phyloP scores from a whole-genome alignment of 2,329 filamentous ascomycete species.

The Exophiala phaeomuriformis region DNA sequence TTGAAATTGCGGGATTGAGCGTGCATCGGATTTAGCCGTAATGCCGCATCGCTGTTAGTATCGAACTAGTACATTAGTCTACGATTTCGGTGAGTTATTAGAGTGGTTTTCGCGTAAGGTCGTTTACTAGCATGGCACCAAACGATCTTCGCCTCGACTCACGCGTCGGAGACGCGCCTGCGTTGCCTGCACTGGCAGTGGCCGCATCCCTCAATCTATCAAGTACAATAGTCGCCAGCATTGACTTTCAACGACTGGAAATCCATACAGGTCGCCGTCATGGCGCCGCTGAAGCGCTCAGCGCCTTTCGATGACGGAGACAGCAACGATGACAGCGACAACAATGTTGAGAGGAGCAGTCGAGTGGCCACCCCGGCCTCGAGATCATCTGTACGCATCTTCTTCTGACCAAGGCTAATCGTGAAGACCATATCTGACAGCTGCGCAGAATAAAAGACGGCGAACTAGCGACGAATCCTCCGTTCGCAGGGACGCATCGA shows the following conservation, averaged over 20 bases:
- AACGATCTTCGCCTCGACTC: no score
- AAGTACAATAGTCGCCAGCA: no score
- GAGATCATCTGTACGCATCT: conserved; percentile 8
- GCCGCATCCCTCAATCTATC: neutral
- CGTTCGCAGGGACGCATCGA: conserved; percentile 3
- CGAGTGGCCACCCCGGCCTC: conserved; percentile 6
- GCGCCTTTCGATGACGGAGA: conserved; percentile 1
- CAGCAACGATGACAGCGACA: conserved; percentile 8
- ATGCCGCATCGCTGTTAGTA: no score
- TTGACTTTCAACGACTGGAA: neutral
- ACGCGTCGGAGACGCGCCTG: no score
- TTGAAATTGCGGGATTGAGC: no score
- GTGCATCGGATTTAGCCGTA: no score
- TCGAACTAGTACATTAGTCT: no score
- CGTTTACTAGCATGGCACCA: no score
- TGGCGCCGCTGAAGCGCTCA: conserved; percentile 13
- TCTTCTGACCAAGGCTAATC: neutral
- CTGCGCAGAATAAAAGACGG: conserved; percentile 20
- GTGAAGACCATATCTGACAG: conserved; percentile 2
- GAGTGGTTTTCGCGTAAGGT: no score
- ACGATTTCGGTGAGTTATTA: no score
- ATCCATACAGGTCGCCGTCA: neutral
- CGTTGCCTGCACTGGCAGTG: neutral
- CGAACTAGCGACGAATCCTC: conserved; percentile 23
- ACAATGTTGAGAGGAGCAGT: neutral